Evolutionary conservation across 1,139 yeast genomes (phyloP), one percentile per base, ranked within the genome.

Genomic region (Lodderomyces parapsilosis): DNA sequence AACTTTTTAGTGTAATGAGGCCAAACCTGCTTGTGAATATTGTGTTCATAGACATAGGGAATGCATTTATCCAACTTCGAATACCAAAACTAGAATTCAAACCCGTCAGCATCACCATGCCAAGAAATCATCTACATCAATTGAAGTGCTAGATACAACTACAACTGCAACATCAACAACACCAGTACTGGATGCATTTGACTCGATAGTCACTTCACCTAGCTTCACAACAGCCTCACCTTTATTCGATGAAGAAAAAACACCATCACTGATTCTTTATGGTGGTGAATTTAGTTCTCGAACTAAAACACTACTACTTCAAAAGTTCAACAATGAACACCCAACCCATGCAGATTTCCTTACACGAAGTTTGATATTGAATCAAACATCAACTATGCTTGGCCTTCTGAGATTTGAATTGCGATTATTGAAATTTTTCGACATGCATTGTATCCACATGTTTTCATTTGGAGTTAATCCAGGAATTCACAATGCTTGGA

Each of bases 1-100:
- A 41, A 20, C 13, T 11, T 20, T 9, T 27, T 30, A 49, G 56
- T 70, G 75, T 44, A 55, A 63, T 45, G 74, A 68, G 43, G 59
- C 46, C 2, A 57, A 55, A 43, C 76, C 76, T 2, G 27, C 37
- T 7, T 69, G 75, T 55, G 74, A 69, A 44, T 69, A 69, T 48
- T 68, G 75, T 45, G 39, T 37, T 4, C 65, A 65, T 41, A 66
- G 71, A n/a, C 48, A 49, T 14, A 49, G 71, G 30, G 45, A 46
- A 14, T 69, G 74, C 47, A 47, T 52, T 2, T 68, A 68, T 43
- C 17, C 63, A 2, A 22, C 27, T 20, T 31, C 25, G 7, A 27
- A 38, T 24, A 25, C n/a, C n/a, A 23, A 24, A 17, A 19, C 10
- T 14, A 13, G 14, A 28, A 9, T 6, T n/a, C n/a, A n/a, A n/a